Percentiles rank a stretch among this genome's conserved stretches.
Evolutionary conservation across 306 rosid species (phyloP).

Genomic region (Luffa aegyptiaca): DNA sequence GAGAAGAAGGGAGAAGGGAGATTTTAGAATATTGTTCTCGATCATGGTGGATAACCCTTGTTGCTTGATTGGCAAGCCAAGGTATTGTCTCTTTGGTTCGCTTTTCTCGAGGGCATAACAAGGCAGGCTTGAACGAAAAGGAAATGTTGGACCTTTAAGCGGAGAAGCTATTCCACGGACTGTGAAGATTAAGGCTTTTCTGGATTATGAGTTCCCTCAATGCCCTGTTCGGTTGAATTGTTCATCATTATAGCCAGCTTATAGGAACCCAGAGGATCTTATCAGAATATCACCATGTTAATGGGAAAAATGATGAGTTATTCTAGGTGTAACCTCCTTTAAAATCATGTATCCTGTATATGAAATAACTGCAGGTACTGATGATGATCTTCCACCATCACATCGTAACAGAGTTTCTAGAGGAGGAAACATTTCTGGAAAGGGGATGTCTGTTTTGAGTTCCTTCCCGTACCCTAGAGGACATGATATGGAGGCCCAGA

Average conservation of each 20-base stretch:
- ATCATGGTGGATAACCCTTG: neutral
- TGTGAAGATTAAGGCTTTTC: neutral
- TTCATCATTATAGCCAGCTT: neutral
- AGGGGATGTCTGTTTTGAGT: conserved; percentile 30
- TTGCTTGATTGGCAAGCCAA: neutral
- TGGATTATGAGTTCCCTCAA: neutral
- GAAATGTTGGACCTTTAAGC: neutral
- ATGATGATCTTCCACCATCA: conserved; percentile 39
- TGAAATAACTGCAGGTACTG: conserved; percentile 34
- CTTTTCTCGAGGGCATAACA: neutral
- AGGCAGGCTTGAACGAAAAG: neutral
- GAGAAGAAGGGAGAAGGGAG: neutral
- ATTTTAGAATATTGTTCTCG: neutral
- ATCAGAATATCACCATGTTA: neutral
- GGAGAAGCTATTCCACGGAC: neutral
- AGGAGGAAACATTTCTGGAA: conserved; percentile 31
- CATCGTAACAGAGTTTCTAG: conserved; percentile 39
- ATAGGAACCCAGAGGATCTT: neutral
- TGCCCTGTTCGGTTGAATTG: neutral
- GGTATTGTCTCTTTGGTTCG: neutral
- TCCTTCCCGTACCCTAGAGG: conserved; percentile 29
- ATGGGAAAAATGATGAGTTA: neutral
- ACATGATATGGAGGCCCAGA: conserved; percentile 44
- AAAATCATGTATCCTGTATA: conserved; percentile 7
- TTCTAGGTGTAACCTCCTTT: neutral